A percentile compares a stretch with the other conserved stretches of the same genome.
Evolutionary conservation across 768 basidiomycete genomes (phyloP).

Genomic region (Termitomyces sp.): DNA sequence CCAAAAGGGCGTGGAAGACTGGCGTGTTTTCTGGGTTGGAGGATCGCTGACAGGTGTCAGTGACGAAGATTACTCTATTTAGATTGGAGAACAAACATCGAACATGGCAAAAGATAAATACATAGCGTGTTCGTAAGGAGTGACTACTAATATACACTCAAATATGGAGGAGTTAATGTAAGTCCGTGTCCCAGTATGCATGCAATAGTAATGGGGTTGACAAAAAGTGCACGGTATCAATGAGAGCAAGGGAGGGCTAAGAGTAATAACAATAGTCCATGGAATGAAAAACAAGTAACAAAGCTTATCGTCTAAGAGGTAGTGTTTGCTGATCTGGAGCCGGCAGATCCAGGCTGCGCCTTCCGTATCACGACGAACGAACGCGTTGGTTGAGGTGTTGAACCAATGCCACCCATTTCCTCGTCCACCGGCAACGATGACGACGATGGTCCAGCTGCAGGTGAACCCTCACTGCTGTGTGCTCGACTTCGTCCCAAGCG

Average conservation of each 20-base stretch:
- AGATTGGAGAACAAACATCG: background rate
- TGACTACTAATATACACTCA: conserved; percentile 15
- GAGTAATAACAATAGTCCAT: conserved; percentile 3
- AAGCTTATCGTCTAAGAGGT: conserved; percentile 15
- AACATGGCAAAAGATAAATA: background rate
- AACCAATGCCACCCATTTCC: conserved; percentile 33
- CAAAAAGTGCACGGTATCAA: conserved; percentile 5
- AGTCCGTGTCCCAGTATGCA: conserved; percentile 12
- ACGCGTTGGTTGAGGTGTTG: conserved; percentile 38
- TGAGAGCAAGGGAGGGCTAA: background rate
- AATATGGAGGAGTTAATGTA: conserved; percentile 9
- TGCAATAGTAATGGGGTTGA: background rate
- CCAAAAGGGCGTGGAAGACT: background rate
- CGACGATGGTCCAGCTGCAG: conserved; percentile 24
- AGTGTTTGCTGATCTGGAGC: conserved; percentile 12
- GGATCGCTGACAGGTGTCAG: background rate
- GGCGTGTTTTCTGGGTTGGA: background rate
- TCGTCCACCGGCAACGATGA: conserved; percentile 28
- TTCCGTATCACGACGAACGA: conserved; percentile 76
- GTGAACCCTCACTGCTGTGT: conserved; percentile 55
- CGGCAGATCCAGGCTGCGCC: conserved; percentile 32
- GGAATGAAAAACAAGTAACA: conserved; percentile 4
- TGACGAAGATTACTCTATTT: background rate
- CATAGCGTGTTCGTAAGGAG: conserved; percentile 5
- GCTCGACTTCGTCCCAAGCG: conserved; percentile 57